Evolutionary conservation across 768 basidiomycete species (phyloP), one percentile per base, ranked within the genome.

Genomic region (Rhodotorula babjevae): DNA sequence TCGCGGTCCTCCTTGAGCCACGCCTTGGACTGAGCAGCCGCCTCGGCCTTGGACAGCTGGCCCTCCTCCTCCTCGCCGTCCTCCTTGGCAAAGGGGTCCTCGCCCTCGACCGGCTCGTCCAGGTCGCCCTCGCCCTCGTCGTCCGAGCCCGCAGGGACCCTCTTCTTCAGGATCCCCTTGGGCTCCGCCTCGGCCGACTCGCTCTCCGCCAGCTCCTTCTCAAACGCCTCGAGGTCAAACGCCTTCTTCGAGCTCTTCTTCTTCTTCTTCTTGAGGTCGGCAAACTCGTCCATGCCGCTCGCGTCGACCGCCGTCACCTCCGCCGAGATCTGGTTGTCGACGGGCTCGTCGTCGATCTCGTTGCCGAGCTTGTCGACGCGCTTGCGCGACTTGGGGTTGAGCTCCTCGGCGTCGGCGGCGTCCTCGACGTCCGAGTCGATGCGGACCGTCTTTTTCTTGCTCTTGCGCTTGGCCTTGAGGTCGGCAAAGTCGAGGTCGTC

Each of bases 1-100:
- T 98, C 95, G 57, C 95, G 87, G 81, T 97, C 94, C 79, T 87
- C 87, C 62, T 69, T 69, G 36, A 96, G 85, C 95, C 95, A 99
- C 58, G 91, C 79, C 70, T 83, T 83, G 50, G 82, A 86, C 78
- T 93, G 92, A 44, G 84, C 89, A 14, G 90, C 91, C 31, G 86
- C 85, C 76, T 92, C 90, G 1, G 90, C 83, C 74, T 77, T 77
- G 29, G 67, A 70, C 49, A 70, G 36, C 40, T 49, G 57, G 63
- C 66, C 75, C 16, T 69, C 77, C 14, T 68, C 74, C 25, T 77
- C 76, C 1, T 66, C 77, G 21, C 63, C 71, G 23, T 53, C 63
- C 9, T 58, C 72, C 63, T 64, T 64, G 12, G 31, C 75, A 56
- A 78, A 78, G 2, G 78, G 76, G 60, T 78, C 72, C 63, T 80